Evolutionary conservation across 208 protist genomes (phyloP).

Genomic region (Blechomonas ayalai): DNA sequence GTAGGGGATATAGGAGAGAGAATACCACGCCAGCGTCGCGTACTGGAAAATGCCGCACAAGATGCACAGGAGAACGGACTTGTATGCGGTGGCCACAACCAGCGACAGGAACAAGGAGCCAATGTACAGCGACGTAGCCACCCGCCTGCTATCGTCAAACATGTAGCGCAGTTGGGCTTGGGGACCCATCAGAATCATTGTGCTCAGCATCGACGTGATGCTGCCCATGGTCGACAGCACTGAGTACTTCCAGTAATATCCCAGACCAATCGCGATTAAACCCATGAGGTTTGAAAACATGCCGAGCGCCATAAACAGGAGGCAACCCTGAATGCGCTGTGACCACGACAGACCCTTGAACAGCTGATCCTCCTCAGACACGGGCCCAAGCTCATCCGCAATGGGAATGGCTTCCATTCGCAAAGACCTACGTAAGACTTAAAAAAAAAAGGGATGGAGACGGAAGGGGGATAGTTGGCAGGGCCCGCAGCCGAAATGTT

Average conservation of each 20-base stretch:
- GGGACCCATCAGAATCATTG: constrained; percentile 83
- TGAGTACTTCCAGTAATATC: constrained; percentile 84
- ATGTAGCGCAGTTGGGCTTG: constrained; percentile 76
- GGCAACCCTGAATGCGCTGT: constrained; percentile 73
- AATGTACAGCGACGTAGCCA: constrained; percentile 63
- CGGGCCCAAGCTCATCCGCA: not conserved
- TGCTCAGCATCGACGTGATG: constrained; percentile 73
- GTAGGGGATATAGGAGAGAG: constrained; percentile 87
- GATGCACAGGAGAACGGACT: constrained; percentile 56
- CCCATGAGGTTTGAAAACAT: constrained; percentile 74
- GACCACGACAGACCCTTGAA: constrained; percentile 71
- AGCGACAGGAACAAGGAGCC: constrained; percentile 60
- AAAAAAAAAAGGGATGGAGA: no score
- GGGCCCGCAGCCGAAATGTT: no score
- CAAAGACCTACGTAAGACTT: no score
- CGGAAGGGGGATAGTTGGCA: no score
- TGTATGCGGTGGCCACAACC: constrained; percentile 50
- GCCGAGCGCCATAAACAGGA: constrained; percentile 66
- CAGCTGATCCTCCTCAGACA: constrained; percentile 46
- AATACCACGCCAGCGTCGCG: constrained; percentile 79
- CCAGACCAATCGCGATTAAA: constrained; percentile 71
- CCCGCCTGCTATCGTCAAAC: constrained; percentile 81
- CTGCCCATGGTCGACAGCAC: constrained; percentile 64
- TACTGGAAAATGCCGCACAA: constrained; percentile 82
- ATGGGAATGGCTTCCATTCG: no score